These are phyloP conservation scores for Trichoderma atrobrunneum DNA, from an alignment of 2,329 filamentous ascomycete genomes.

Conservation along the genomic window DNA sequence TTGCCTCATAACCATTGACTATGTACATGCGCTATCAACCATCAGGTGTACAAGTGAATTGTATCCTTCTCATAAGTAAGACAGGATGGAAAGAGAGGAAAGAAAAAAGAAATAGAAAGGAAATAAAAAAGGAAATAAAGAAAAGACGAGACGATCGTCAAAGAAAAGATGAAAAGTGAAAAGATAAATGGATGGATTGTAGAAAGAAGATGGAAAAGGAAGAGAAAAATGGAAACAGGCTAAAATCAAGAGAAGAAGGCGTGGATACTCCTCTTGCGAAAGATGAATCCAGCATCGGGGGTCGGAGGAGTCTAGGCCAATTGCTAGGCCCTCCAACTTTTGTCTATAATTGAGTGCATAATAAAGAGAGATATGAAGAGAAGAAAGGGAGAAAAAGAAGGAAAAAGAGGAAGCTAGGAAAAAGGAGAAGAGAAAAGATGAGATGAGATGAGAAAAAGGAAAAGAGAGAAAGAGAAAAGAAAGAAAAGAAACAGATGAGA, in stretches of 20 bases:
- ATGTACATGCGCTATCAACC: conserved; percentile 5
- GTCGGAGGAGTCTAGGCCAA: not conserved
- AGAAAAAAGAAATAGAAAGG: not conserved
- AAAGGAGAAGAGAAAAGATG: conserved; percentile 8
- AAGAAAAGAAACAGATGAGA: not conserved
- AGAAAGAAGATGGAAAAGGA: not conserved
- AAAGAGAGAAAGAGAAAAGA: conserved; percentile 8
- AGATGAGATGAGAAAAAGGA: not conserved
- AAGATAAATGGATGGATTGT: not conserved
- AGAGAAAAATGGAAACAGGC: not conserved
- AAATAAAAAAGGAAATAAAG: not conserved
- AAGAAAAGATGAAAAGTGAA: not conserved
- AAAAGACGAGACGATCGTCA: not conserved
- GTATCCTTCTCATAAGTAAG: not conserved
- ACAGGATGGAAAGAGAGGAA: not conserved
- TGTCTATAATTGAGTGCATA: conserved; percentile 7
- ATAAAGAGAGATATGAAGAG: conserved; percentile 3
- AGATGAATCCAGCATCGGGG: not conserved
- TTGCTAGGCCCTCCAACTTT: not conserved
- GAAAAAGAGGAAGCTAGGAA: not conserved
- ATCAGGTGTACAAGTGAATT: not conserved
- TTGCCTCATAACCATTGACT: not conserved
- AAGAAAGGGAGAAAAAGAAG: conserved; percentile 14
- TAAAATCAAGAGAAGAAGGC: not conserved
- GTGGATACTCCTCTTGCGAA: conserved; percentile 6